A percentile compares a stretch with the other conserved stretches of the same genome.
phyloP scores from a whole-genome alignment of 2,329 filamentous ascomycete genomes.

The Cryphonectria japonica region DNA sequence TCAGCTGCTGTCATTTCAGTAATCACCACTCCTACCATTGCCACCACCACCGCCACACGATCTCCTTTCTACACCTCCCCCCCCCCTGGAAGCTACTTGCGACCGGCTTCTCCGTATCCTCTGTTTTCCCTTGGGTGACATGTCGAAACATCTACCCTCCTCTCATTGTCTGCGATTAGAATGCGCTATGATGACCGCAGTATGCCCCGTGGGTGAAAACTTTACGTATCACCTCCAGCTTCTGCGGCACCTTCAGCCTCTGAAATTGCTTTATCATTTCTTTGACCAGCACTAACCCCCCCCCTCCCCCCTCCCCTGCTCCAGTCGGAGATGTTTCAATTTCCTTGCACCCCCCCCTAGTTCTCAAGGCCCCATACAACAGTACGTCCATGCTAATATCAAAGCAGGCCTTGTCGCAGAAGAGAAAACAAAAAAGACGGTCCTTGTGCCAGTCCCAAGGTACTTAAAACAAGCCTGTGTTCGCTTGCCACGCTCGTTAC shows the following conservation, averaged over 20 bases:
- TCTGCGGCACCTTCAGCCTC: slow-evolving; percentile 19
- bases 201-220: slow-evolving; percentile 12
- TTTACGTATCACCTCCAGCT: slow-evolving; percentile 25
- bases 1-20: slow-evolving; percentile 1
- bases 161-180: slow-evolving; percentile 15
- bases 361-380: slow-evolving; percentile 13
- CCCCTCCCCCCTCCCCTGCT: slow-evolving; percentile 22
- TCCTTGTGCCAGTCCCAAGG: slow-evolving; percentile 26
- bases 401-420: slow-evolving; percentile 29
- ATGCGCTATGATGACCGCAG: slow-evolving; percentile 21
- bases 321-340: slow-evolving; percentile 28
- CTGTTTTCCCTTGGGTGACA: slow-evolving; percentile 10
- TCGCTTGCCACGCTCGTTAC: slow-evolving; percentile 21
- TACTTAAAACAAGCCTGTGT: slow-evolving; percentile 26
- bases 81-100: background rate
- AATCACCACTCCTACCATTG: too few species aligned
- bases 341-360: slow-evolving; percentile 19
- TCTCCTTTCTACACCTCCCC: background rate
- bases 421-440: slow-evolving; percentile 19
- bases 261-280: slow-evolving; percentile 26
- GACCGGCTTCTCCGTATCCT: background rate
- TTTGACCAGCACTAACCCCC: slow-evolving; percentile 12
- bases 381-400: slow-evolving; percentile 25
- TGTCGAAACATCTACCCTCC: slow-evolving; percentile 14
- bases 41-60: background rate